Evolutionary conservation across 768 basidiomycete genomes (phyloP), one percentile per base, ranked within the genome.

Genomic region (Macrolepiota fuliginosa): DNA sequence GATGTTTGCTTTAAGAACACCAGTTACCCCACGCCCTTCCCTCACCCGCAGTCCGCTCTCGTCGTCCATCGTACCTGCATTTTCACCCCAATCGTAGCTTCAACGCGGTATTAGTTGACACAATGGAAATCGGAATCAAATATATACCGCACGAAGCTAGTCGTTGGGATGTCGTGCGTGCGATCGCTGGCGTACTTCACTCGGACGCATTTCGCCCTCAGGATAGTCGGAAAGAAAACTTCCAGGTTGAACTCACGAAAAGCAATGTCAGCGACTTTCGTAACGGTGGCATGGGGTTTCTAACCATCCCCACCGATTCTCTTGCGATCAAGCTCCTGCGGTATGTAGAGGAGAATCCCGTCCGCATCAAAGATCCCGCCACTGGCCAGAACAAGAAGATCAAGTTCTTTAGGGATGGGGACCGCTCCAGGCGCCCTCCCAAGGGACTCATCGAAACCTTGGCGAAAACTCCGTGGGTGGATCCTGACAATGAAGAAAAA

Each of bases 181-280:
- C 72, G 5, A 77, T 93, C 50, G 83, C 84, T 1, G 58, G 65
- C 4, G 76, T 87, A 37, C 72, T 93, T 0, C 91, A 92, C 64
- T 78, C 80, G 2, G 76, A 80, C 19, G 78, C 79, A 19, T 83
- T 87, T 66, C 73, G 73, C 45, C 72, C 76, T 5, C 66, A 74
- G 15, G 71, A 72, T 19, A 70, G 70, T 63, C 61, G 72, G 17
- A 67, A 73, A 37, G 76, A 89, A 37, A 92, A 92, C 63, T 92
- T 92, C 72, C 65, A 73, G 46, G 81, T 92, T 56, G 67, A 54
- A 17, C 74, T 92, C n/a, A 80, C 85, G 54, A 67, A 73, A 56
- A 80, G 79, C 63, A 72, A 72, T 56, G 74, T 76, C 0, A 78
- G 77, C 9, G 83, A 83, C 3, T 76, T 83, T 15, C 74, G 81